phyloP scores from a whole-genome alignment of 2,329 filamentous ascomycete species.

The Davidsoniella australis region DNA sequence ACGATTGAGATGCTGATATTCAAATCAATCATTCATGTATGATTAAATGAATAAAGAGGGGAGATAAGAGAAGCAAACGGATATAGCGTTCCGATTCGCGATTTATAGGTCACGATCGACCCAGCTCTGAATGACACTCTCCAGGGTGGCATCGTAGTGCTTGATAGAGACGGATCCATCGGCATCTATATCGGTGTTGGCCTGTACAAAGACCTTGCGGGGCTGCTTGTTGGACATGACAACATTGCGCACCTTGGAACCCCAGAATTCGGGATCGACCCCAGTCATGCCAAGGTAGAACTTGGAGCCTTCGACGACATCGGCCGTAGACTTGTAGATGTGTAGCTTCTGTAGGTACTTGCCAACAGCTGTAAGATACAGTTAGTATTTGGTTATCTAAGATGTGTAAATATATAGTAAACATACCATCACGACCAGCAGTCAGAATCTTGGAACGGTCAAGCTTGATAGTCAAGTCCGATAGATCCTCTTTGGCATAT shows the following conservation, averaged over 20 bases:
- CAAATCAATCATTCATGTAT: too few species aligned
- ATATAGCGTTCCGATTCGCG: too few species aligned
- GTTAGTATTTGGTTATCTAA: constrained; percentile 15
- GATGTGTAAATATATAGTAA: background rate
- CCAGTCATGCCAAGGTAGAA: constrained; percentile 73
- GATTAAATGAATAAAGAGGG: too few species aligned
- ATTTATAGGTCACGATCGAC: constrained; percentile 39
- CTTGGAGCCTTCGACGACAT: constrained; percentile 57
- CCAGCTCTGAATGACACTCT: constrained; percentile 74
- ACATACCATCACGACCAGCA: constrained; percentile 50
- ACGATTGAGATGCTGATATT: too few species aligned
- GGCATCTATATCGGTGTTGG: constrained; percentile 61
- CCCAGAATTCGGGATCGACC: constrained; percentile 72
- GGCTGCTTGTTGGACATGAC: constrained; percentile 65
- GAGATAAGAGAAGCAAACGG: too few species aligned
- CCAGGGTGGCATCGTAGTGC: constrained; percentile 68
- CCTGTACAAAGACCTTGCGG: constrained; percentile 86
- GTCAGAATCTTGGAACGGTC: constrained; percentile 77
- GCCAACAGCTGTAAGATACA: constrained; percentile 44
- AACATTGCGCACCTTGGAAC: constrained; percentile 57
- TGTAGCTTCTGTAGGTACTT: constrained; percentile 82
- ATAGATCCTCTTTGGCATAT: constrained; percentile 55
- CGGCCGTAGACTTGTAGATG: constrained; percentile 80
- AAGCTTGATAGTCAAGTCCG: constrained; percentile 65
- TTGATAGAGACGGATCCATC: constrained; percentile 57